Conservation (phyloP, 495 filamentous ascomycete genomes). For the Penicillium canescens region DNA sequence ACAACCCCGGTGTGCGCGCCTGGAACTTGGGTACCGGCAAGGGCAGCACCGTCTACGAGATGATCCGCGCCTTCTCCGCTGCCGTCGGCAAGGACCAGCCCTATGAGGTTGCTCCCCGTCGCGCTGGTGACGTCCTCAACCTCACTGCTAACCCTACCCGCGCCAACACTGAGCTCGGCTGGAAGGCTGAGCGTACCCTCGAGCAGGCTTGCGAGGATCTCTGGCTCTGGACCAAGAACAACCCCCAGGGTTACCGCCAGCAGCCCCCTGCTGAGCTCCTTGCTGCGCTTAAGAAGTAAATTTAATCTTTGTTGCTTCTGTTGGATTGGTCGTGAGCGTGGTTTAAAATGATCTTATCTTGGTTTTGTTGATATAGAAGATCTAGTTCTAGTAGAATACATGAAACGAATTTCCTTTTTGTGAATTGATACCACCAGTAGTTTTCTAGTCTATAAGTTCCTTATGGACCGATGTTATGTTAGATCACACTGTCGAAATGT, state of each 20-base stretch:
- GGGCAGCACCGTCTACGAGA: constrained; percentile 94
- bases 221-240: constrained; percentile 95
- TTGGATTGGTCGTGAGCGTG: constrained; percentile 2
- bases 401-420: constrained; percentile 47
- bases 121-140: constrained; percentile 90
- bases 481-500: not conserved
- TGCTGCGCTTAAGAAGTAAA: constrained; percentile 65
- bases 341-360: constrained; percentile 1
- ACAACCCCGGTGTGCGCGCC: constrained; percentile 89
- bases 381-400: constrained; percentile 27
- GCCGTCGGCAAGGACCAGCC: constrained; percentile 82
- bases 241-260: constrained; percentile 92
- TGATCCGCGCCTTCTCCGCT: constrained; percentile 89
- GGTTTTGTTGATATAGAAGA: constrained; percentile 24
- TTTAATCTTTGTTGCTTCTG: not conserved
- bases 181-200: constrained; percentile 88
- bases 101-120: constrained; percentile 81
- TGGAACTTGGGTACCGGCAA: constrained; percentile 98
- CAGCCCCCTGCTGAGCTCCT: constrained; percentile 82
- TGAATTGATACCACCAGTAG: not conserved
- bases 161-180: constrained; percentile 84
- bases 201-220: constrained; percentile 92
- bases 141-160: constrained; percentile 87
- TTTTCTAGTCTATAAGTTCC: not conserved
- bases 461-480: too few relatives aligned